A percentile compares a stretch with the other conserved stretches of the same genome.
Conservation (phyloP, 192 early-diverging fungal genomes). For the Backusella morwellensis region DNA sequence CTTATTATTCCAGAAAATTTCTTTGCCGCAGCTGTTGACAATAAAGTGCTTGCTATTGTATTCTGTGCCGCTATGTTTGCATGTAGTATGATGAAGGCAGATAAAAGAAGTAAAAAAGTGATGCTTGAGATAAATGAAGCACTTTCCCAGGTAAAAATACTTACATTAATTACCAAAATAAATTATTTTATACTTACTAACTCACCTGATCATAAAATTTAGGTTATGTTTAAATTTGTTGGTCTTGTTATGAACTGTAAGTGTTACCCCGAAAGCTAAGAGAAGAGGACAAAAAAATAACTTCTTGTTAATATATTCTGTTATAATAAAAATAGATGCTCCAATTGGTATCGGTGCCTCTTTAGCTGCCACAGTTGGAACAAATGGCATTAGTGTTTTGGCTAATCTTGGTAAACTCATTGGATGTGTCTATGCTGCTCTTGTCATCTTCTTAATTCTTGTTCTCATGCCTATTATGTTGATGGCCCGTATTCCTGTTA, state of each 20-base stretch:
- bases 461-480: constrained; percentile 59
- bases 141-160: constrained; percentile 36
- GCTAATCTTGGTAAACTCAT: constrained; percentile 62
- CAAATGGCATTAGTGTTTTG: constrained; percentile 56
- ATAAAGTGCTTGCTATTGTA: constrained; percentile 49
- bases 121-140: constrained; percentile 56
- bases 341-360: constrained; percentile 65
- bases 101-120: constrained; percentile 37
- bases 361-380: constrained; percentile 53
- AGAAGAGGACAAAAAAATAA: background rate
- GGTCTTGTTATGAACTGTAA: constrained; percentile 53
- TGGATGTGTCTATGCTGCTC: constrained; percentile 56
- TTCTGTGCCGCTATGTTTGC: constrained; percentile 66
- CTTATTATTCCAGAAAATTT: constrained; percentile 60
- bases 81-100: constrained; percentile 45
- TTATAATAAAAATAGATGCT: constrained; percentile 34
- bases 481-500: constrained; percentile 48
- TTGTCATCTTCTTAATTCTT: constrained; percentile 54
- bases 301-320: background rate
- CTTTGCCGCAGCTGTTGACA: constrained; percentile 42
- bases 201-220: background rate
- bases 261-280: background rate
- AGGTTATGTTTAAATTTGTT: constrained; percentile 64
- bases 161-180: background rate
- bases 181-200: background rate